Evolutionary conservation across 208 protist species (phyloP).

Genomic region (Tritrichomonas foetus): DNA sequence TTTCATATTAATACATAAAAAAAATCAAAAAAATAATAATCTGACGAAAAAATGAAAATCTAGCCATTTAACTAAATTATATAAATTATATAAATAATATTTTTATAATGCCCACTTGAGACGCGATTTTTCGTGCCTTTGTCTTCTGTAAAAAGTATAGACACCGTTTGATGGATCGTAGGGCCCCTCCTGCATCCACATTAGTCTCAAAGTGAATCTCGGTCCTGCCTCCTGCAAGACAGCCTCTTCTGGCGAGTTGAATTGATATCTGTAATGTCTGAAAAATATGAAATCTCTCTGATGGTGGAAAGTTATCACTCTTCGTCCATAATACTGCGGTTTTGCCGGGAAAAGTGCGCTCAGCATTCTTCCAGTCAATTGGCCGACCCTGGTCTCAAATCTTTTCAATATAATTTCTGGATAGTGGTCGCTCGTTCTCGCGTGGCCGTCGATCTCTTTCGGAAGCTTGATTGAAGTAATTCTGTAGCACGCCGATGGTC

Average conservation of each 20-base stretch:
- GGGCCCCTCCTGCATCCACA: neutral
- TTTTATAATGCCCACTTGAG: neutral
- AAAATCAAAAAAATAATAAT: no score
- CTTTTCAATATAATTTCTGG: constrained; percentile 76
- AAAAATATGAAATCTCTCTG: constrained; percentile 83
- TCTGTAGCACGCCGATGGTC: constrained; percentile 73
- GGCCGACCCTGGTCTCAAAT: constrained; percentile 71
- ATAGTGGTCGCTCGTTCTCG: constrained; percentile 43
- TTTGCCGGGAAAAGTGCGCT: constrained; percentile 62
- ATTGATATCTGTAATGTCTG: constrained; percentile 73
- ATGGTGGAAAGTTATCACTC: constrained; percentile 71
- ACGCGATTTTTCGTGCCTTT: neutral
- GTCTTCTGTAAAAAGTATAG: constrained; percentile 32
- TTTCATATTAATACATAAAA: no score
- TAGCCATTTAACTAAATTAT: neutral
- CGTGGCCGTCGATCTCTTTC: constrained; percentile 57
- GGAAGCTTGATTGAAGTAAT: constrained; percentile 60
- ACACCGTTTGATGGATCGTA: neutral
- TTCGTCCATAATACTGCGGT: constrained; percentile 68
- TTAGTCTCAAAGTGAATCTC: neutral
- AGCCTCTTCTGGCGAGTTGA: constrained; percentile 46
- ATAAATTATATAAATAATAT: neutral
- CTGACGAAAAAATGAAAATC: no score
- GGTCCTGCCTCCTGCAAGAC: neutral
- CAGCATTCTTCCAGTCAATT: constrained; percentile 60